phyloP scores from a whole-genome alignment of 371 early-diverging fungal species.

The Mucor indicus region DNA sequence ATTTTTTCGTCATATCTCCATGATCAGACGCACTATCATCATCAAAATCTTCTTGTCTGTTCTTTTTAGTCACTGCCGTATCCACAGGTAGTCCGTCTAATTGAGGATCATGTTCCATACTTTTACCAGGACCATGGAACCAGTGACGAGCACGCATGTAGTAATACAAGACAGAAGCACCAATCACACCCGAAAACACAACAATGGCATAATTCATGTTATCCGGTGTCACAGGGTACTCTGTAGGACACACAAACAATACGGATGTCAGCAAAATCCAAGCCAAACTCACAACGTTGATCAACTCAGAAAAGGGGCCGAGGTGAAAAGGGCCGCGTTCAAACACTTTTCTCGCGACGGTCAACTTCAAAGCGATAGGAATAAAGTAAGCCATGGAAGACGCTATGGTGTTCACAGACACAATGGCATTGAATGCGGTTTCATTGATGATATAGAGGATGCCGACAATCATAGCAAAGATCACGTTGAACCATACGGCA shows the following conservation, averaged over 20 bases:
- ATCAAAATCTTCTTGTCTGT: neutral
- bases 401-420: slow-evolving; percentile 63
- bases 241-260: slow-evolving; percentile 60
- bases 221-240: slow-evolving; percentile 52
- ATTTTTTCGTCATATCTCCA: neutral
- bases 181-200: slow-evolving; percentile 28
- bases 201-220: slow-evolving; percentile 47
- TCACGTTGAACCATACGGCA: slow-evolving; percentile 31
- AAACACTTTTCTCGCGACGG: slow-evolving; percentile 48
- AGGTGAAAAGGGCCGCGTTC: slow-evolving; percentile 58
- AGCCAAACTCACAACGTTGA: slow-evolving; percentile 47
- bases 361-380: slow-evolving; percentile 52
- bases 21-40: neutral
- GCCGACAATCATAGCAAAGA: slow-evolving; percentile 32
- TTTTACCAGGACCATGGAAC: slow-evolving; percentile 50
- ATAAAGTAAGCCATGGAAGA: slow-evolving; percentile 65
- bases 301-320: slow-evolving; percentile 49
- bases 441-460: slow-evolving; percentile 36
- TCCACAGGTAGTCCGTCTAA: neutral
- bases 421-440: slow-evolving; percentile 53
- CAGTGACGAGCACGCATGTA: slow-evolving; percentile 47
- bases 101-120: slow-evolving; percentile 1
- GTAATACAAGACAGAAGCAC: slow-evolving; percentile 36
- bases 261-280: slow-evolving; percentile 63
- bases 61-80: neutral